Conservation (phyloP, 2,329 filamentous ascomycete species). For the Amauroascus verrucosus region DNA sequence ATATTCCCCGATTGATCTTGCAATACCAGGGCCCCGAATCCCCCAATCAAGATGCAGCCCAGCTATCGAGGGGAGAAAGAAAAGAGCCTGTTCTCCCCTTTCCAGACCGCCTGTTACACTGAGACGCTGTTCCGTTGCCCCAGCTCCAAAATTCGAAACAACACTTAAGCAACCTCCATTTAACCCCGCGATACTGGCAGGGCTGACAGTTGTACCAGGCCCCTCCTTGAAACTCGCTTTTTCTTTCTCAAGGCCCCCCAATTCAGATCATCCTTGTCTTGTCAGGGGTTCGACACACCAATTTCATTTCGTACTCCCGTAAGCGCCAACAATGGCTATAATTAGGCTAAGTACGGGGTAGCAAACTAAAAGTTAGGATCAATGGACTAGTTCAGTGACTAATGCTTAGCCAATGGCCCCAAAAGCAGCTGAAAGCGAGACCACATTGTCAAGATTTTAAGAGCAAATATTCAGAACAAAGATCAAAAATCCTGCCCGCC, state of each 20-base stretch:
- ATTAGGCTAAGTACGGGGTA: background rate
- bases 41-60: background rate
- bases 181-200: background rate
- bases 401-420: background rate
- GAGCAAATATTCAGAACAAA: no score
- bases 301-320: background rate
- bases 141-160: background rate
- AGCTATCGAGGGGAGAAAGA: background rate
- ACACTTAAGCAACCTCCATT: background rate
- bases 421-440: no score
- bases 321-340: background rate
- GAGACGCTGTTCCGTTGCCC: background rate
- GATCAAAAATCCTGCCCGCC: no score
- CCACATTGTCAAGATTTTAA: no score
- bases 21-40: background rate
- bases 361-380: background rate
- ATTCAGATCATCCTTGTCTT: background rate
- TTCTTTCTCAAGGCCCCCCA: background rate
- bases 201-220: slow-evolving; percentile 2
- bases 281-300: background rate
- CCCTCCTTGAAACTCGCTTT: background rate
- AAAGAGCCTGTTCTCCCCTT: background rate
- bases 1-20: background rate
- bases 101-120: slow-evolving; percentile 4
- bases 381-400: background rate